Evolutionary conservation across 2,329 filamentous ascomycete genomes (phyloP), one percentile per base, ranked within the genome.

Genomic region (Orbilia brochopaga): DNA sequence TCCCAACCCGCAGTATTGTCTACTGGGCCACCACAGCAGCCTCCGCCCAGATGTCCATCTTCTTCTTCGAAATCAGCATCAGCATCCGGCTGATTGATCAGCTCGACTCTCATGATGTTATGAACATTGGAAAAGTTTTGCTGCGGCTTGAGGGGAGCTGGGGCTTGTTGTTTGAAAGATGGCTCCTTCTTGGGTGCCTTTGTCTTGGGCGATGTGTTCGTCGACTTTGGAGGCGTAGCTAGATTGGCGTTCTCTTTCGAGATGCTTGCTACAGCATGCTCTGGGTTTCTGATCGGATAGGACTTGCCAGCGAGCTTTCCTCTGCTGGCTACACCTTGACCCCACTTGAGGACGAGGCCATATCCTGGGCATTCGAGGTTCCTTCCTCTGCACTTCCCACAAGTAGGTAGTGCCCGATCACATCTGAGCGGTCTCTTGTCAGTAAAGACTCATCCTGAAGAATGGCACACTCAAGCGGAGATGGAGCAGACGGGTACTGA

Each of bases 351-450:
- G 42, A 67, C 67, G 21, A 66, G 69, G 23, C 57, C 50, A 32
- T 74, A 74, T 42, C 73, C 73, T 11, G 62, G 58, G 52, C 73
- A 74, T 23, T 74, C 62, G 69, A 69, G 65, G 42, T 63, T 62
- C 30, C 65, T 69, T 48, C 65, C 65, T 62, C 65, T 44, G 53
- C 65, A 69, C 51, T 69, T 69, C 27, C 65, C 65, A 54, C 65
- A 69, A 2, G 65, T 69, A 30, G 65, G 65, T 19, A 69, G 46
- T 48, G 65, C 65, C 23, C 65, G 57, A 44, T 69, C 65, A 63
- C 65, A 69, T 50, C 65, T 69, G 44, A 50, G n/a, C 48, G 13
- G 17, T 8, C 15, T 6, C 21, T 3, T 17, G 19, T 69, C 32
- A 63, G 65, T 23, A 53, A 8, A 27, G 23, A 4, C 2, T 13